These are phyloP conservation scores for Rhizopus delemar DNA, from an alignment of 371 early-diverging fungal species.

Conservation along the genomic window DNA sequence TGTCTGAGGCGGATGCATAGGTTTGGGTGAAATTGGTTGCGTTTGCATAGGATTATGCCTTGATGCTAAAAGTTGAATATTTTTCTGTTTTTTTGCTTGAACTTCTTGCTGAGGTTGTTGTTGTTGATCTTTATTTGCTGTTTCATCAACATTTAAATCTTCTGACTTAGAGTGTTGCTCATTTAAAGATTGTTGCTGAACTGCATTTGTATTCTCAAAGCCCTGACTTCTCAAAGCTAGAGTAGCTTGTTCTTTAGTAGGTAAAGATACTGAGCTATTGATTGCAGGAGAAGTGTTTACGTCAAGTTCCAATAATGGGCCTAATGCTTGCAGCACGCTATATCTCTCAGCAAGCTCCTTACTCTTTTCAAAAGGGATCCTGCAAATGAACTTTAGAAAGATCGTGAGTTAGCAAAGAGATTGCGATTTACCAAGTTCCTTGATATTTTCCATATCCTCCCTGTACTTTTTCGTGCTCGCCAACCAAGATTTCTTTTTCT, in stretches of 20 bases:
- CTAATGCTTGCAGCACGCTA: slow-evolving; percentile 59
- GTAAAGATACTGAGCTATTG: slow-evolving; percentile 19
- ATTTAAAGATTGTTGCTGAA: not conserved
- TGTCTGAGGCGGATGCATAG: not conserved
- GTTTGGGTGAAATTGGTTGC: not conserved
- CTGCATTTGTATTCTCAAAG: not conserved
- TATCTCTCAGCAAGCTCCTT: slow-evolving; percentile 74
- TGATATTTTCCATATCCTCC: slow-evolving; percentile 98
- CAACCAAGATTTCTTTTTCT: slow-evolving; percentile 82
- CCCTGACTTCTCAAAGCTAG: not conserved
- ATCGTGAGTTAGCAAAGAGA: not conserved
- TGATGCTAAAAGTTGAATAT: not conserved
- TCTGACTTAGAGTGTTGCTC: not conserved
- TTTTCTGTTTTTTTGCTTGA: slow-evolving; percentile 1
- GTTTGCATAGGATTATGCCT: slow-evolving; percentile 1
- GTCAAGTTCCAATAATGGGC: slow-evolving; percentile 69
- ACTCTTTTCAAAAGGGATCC: slow-evolving; percentile 84
- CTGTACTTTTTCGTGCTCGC: slow-evolving; percentile 93
- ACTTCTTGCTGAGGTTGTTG: not conserved
- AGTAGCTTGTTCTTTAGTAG: slow-evolving; percentile 35
- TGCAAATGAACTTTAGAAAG: slow-evolving; percentile 18
- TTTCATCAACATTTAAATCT: not conserved
- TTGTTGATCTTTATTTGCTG: not conserved
- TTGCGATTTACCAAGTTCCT: slow-evolving; percentile 76
- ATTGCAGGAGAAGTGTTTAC: slow-evolving; percentile 28